Conservation (phyloP, 306 rosid genomes). For the Vigna angularis region DNA sequence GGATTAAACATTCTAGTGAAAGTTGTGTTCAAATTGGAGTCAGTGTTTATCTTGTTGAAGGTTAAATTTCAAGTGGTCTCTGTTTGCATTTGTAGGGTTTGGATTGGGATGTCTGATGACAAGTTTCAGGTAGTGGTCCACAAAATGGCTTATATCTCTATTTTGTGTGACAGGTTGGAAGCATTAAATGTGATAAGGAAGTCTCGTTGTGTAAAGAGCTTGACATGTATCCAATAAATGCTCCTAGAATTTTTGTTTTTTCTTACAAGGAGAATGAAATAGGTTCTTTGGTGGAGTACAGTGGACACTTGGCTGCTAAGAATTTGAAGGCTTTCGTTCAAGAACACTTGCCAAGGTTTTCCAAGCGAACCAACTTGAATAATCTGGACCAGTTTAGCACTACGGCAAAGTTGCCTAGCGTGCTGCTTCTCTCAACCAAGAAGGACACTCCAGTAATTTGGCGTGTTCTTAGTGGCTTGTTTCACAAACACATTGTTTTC, state of each 20-base stretch:
- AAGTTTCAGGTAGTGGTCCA: too few species aligned
- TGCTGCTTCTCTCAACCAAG: slow-evolving; percentile 83
- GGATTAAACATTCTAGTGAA: too few species aligned
- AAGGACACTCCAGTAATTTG: slow-evolving; percentile 90
- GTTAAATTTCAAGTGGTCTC: too few species aligned
- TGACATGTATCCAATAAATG: slow-evolving; percentile 63
- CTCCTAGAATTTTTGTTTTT: slow-evolving; percentile 75
- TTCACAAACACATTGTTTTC: slow-evolving; percentile 63
- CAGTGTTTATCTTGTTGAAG: too few species aligned
- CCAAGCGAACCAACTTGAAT: slow-evolving; percentile 64
- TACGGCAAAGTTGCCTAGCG: slow-evolving; percentile 56
- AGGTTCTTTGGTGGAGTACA: slow-evolving; percentile 77
- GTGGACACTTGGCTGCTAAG: slow-evolving; percentile 67
- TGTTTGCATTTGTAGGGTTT: too few species aligned
- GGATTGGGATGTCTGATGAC: too few species aligned
- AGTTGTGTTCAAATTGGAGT: too few species aligned
- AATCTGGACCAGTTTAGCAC: slow-evolving; percentile 53
- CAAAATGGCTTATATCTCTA: slow-evolving; percentile 36
- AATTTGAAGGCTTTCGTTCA: slow-evolving; percentile 75
- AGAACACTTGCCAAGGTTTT: slow-evolving; percentile 78
- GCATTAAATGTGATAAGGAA: slow-evolving; percentile 76
- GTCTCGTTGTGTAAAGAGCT: slow-evolving; percentile 75
- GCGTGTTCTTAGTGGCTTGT: slow-evolving; percentile 92
- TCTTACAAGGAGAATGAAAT: slow-evolving; percentile 65
- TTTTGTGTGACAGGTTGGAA: slow-evolving; percentile 71